These are phyloP conservation scores for Fusarium mundagurra DNA, from an alignment of 2,329 filamentous ascomycete species.

Conservation along the genomic window DNA sequence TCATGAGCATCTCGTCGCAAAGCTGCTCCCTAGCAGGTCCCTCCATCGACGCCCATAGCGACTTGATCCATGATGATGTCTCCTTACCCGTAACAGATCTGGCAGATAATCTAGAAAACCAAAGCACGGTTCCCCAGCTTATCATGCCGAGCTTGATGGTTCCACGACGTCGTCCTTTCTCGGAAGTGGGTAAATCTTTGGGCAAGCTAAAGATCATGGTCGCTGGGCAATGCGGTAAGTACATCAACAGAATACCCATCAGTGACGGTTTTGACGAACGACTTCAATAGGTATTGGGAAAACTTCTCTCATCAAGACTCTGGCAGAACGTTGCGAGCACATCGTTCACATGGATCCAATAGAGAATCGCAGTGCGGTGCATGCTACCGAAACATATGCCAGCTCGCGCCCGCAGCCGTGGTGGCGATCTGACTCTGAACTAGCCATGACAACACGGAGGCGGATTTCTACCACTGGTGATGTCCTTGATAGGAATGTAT, in stretches of 20 bases:
- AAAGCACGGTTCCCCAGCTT: conserved; percentile 72
- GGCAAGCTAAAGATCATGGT: conserved; percentile 91
- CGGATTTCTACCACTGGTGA: conserved; percentile 74
- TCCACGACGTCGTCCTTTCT: conserved; percentile 89
- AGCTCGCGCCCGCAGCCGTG: conserved; percentile 86
- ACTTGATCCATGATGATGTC: conserved; percentile 35
- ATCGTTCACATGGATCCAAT: conserved; percentile 91
- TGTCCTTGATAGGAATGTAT: conserved; percentile 89
- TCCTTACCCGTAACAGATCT: conserved; percentile 26
- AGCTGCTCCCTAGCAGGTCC: conserved; percentile 61
- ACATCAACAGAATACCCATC: not conserved
- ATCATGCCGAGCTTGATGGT: conserved; percentile 97
- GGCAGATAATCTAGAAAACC: conserved; percentile 28
- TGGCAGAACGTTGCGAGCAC: conserved; percentile 86
- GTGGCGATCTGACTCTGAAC: conserved; percentile 88
- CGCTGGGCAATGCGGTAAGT: conserved; percentile 77
- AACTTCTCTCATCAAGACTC: conserved; percentile 86
- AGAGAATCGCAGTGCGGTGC: conserved; percentile 43
- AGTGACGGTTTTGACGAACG: conserved; percentile 4
- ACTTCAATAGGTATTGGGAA: conserved; percentile 77
- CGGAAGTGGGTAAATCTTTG: conserved; percentile 82
- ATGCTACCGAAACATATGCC: conserved; percentile 75
- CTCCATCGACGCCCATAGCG: conserved; percentile 44
- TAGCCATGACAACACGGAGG: conserved; percentile 65
- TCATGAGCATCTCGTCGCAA: conserved; percentile 62